Base-by-base conservation (phyloP, 108 stramenopile species). In the Skeletonema costatum region DNA sequence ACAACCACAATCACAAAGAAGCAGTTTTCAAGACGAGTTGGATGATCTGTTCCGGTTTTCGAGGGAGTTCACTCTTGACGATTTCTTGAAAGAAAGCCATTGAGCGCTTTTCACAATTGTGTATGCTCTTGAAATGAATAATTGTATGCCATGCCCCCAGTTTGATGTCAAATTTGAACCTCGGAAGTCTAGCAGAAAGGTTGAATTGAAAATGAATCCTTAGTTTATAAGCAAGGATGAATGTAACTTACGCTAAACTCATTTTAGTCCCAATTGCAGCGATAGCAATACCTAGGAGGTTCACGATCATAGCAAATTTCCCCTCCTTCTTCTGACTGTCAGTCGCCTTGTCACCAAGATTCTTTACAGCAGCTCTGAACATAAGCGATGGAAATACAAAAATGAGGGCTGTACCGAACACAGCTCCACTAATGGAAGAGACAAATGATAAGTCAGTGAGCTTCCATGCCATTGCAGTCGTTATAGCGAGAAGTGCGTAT, bases 361-460 rank as follows among this genome's bases (percentile, higher is more conserved):
- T 83, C 64, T 84, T 75, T 17, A 90, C 85, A 59, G 92, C 88
- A 1, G 88, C 76, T 48, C 80, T 78, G 74, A 89, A 91, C 48
- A 88, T 83, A 5, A 88, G 72, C 13, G 85, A 90, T 29, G 87
- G 76, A 17, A 51, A 75, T 19, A 70, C 68, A 32, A 76, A 75
- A 64, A 75, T 83, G 61, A 68, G 88, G 8, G 91, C 87, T 69
- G 94, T 97, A 16, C 97, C 98, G 35, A 99, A 75, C 31, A 97
- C 92, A 3, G 98, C 98, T 35, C 98, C 98, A 39, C 96, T 96
- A 70, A 99, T 94, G n/a, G 95, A 92, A 68, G 92, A 76, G 32
- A 96, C 92, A 79, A 93, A 92, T 63, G 88, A 88, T n/a, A 96
- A 86, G 74, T 96, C 93, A 65, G 81, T 93, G 33, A 96, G 67